Base-by-base conservation (phyloP, 139 green algal species). In the Chlamydomonas sp. region DNA sequence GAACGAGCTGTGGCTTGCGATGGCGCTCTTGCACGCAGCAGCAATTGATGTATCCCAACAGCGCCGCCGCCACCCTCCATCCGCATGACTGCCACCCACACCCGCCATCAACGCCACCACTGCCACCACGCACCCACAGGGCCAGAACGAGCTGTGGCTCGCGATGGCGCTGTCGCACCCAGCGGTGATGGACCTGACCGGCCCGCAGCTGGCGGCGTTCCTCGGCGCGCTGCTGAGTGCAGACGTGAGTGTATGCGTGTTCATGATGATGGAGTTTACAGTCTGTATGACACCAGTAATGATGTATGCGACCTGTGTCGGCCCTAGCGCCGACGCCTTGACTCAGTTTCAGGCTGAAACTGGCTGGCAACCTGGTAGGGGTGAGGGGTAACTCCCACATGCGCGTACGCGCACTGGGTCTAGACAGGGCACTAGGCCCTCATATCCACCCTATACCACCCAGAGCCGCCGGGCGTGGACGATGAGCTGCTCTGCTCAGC, bases 101-200 rank as follows among this genome's bases (percentile, higher is more conserved):
- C n/a, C n/a, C n/a, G n/a, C n/a, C n/a, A n/a, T n/a, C n/a, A n/a
- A n/a, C n/a, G n/a, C n/a, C n/a, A n/a, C n/a, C n/a, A n/a, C n/a
- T n/a, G n/a, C n/a, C n/a, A n/a, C n/a, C n/a, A n/a, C n/a, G n/a
- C n/a, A n/a, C n/a, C n/a, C n/a, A n/a, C n/a, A n/a, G 54, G 54
- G 54, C 24, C 77, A 82, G 31, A 96, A 96, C 67, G 88, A 96
- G 81, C 81, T 96, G 54, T 96, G 91, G 91, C 81, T 96, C 75
- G 90, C 90, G 20, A 71, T 86, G 48, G 87, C 81, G 28, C 77
- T 96, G 24, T 90, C 81, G 6, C 78, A 91, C 62, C 69, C 77
- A 1, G 76, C 58, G 1, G 65, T 89, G 2, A 71, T 87, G 58
- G 38, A 61, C 4, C 71, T 94, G 61, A 76, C 33, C 0, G 68